Percentiles rank a stretch among this genome's conserved stretches.
Evolutionary conservation across 352 stramenopile species (phyloP).

Genomic region (Pythium phragmiticola): DNA sequence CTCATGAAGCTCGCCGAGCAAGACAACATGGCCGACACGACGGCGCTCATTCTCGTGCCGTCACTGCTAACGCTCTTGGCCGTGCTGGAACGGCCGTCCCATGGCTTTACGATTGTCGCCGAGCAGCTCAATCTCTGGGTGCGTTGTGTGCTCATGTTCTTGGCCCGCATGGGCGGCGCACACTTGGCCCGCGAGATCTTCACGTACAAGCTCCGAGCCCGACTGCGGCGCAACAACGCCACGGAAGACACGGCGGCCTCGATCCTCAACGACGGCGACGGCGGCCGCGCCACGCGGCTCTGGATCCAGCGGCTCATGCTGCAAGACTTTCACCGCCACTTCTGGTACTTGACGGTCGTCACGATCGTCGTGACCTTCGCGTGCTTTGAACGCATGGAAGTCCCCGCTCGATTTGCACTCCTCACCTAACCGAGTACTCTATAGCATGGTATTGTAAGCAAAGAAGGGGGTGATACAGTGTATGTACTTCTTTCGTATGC

Average conservation of each 20-base stretch:
- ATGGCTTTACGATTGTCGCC: conserved; percentile 56
- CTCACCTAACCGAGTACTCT: conserved; percentile 34
- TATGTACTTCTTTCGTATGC: background rate
- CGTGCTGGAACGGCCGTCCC: conserved; percentile 71
- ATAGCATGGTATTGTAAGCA: background rate
- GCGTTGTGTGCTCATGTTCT: conserved; percentile 86
- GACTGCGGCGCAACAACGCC: conserved; percentile 34
- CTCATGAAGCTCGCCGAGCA: conserved; percentile 88
- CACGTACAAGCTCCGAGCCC: conserved; percentile 70
- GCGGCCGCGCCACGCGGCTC: conserved; percentile 54
- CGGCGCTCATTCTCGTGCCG: conserved; percentile 79
- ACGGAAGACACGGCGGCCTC: conserved; percentile 10
- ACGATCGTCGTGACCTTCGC: conserved; percentile 83
- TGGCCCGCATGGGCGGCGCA: conserved; percentile 61
- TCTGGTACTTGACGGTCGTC: conserved; percentile 84
- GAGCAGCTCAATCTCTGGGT: conserved; percentile 80
- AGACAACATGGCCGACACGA: conserved; percentile 89
- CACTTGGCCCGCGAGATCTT: conserved; percentile 86
- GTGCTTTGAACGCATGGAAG: conserved; percentile 77
- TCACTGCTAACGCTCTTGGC: conserved; percentile 74
- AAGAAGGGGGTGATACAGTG: background rate
- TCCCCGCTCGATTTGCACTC: conserved; percentile 73
- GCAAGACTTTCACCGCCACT: conserved; percentile 82
- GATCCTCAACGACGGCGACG: conserved; percentile 43
- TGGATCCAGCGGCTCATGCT: conserved; percentile 88